phyloP scores from a whole-genome alignment of 1,284 basidiomycete genomes.

The Malassezia furfur region DNA sequence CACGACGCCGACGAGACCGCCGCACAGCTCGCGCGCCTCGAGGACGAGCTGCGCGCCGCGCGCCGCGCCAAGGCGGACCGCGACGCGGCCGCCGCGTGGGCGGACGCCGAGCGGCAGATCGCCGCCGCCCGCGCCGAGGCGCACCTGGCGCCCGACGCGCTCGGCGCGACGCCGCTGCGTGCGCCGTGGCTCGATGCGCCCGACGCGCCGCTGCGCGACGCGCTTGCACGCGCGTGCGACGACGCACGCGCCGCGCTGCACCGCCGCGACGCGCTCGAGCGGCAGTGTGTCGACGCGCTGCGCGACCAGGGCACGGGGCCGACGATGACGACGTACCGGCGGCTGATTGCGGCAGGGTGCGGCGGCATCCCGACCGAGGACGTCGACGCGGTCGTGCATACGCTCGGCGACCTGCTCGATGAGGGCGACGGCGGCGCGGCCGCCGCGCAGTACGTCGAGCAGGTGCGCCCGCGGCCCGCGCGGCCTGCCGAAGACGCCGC shows the following conservation, averaged over 20 bases:
- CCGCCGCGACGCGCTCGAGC: conserved; percentile 24
- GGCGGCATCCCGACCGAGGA: conserved; percentile 42
- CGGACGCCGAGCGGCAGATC: conserved; percentile 24
- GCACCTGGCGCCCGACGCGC: conserved; percentile 20
- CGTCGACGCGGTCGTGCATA: conserved; percentile 43
- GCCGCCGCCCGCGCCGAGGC: conserved; percentile 27
- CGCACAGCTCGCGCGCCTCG: conserved; percentile 58
- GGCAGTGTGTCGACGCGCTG: conserved; percentile 14
- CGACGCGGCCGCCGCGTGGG: conserved; percentile 29
- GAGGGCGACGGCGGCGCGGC: conserved; percentile 4
- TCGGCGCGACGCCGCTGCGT: conserved; percentile 6
- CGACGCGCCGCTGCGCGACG: neutral
- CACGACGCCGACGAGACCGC: conserved; percentile 64
- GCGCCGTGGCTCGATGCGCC: neutral
- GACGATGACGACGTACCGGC: conserved; percentile 43
- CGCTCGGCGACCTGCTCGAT: conserved; percentile 42
- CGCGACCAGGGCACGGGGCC: conserved; percentile 34
- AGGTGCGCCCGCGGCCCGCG: neutral
- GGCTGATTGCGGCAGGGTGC: conserved; percentile 43
- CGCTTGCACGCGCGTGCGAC: conserved; percentile 24
- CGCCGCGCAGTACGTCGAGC: neutral
- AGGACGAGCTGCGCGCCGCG: conserved; percentile 61
- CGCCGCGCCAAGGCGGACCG: conserved; percentile 66
- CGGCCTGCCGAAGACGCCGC: neutral
- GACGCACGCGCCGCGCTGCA: conserved; percentile 25